Evolutionary conservation across 441 rosid species (phyloP).

Genomic region (Arabidopsis hybrid): DNA sequence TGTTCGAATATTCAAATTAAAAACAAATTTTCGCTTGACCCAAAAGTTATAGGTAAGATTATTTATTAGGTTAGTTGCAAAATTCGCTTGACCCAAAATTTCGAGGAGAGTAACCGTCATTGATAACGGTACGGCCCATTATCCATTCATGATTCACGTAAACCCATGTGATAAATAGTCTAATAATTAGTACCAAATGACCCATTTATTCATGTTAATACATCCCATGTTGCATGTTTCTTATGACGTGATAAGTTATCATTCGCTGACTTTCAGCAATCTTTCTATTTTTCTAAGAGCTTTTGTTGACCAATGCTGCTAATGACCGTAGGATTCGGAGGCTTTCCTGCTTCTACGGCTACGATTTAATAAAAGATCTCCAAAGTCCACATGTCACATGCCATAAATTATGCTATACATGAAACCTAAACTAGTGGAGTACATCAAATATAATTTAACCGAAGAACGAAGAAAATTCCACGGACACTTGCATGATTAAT

Average conservation of each 20-base stretch:
- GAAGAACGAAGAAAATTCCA: slow-evolving; percentile 31
- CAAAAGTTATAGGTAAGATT: background rate
- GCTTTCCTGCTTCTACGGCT: slow-evolving; percentile 18
- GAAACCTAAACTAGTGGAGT: slow-evolving; percentile 4
- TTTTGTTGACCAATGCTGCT: slow-evolving; percentile 34
- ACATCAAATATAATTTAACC: background rate
- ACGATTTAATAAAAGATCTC: background rate
- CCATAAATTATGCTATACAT: slow-evolving; percentile 37
- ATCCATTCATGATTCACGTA: slow-evolving; percentile 25
- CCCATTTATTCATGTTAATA: background rate
- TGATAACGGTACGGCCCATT: slow-evolving; percentile 37
- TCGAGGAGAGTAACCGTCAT: slow-evolving; percentile 20
- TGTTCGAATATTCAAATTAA: slow-evolving; percentile 11
- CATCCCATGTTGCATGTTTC: slow-evolving; percentile 34
- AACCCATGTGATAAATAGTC: slow-evolving; percentile 35
- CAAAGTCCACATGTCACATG: slow-evolving; percentile 41
- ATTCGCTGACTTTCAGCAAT: slow-evolving; percentile 37
- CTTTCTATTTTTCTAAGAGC: background rate
- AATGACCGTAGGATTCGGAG: slow-evolving; percentile 40
- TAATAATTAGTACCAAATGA: slow-evolving; percentile 6
- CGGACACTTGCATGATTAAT: background rate
- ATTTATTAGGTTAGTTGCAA: slow-evolving; percentile 11
- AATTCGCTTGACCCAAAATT: no score
- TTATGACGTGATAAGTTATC: slow-evolving; percentile 27
- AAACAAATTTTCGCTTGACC: background rate